Evolutionary conservation across 768 basidiomycete genomes (phyloP).

Genomic region (Exsudoporus frostii): DNA sequence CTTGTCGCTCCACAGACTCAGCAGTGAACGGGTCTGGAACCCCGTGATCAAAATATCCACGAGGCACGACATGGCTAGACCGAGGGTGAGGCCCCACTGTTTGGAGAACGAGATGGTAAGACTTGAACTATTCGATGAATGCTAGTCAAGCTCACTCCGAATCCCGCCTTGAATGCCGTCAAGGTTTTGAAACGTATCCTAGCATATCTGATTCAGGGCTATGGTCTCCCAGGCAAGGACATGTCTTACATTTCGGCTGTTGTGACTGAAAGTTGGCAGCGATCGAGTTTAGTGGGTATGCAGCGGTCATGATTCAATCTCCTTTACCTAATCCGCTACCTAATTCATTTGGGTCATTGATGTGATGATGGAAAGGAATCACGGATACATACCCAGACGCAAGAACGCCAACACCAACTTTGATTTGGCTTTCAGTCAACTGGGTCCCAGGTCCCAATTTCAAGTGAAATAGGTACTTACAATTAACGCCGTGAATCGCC

Average conservation of each 20-base stretch:
- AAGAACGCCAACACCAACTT: slow-evolving; percentile 31
- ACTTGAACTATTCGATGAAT: background rate
- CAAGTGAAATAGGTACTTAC: slow-evolving; percentile 27
- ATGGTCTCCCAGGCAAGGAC: background rate
- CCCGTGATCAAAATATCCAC: slow-evolving; percentile 50
- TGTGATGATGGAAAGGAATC: background rate
- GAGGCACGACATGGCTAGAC: slow-evolving; percentile 46
- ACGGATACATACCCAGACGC: slow-evolving; percentile 26
- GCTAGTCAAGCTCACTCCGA: slow-evolving; percentile 12
- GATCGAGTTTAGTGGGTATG: slow-evolving; percentile 15
- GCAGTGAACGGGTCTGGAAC: slow-evolving; percentile 42
- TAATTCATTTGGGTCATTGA: slow-evolving; percentile 15
- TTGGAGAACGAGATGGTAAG: background rate
- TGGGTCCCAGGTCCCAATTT: background rate
- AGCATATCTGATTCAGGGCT: background rate
- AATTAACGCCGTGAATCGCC: slow-evolving; percentile 31
- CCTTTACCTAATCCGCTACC: slow-evolving; percentile 33
- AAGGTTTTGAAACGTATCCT: slow-evolving; percentile 30
- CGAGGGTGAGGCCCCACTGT: slow-evolving; percentile 51
- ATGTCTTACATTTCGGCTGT: slow-evolving; percentile 30
- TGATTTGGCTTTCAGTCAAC: background rate
- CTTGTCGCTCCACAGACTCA: slow-evolving; percentile 37
- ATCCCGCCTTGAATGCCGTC: slow-evolving; percentile 20
- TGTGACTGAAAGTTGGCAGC: slow-evolving; percentile 21
- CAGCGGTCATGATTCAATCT: background rate